These are phyloP conservation scores for Boletus huronensis DNA, from an alignment of 768 basidiomycete species.

Conservation along the genomic window DNA sequence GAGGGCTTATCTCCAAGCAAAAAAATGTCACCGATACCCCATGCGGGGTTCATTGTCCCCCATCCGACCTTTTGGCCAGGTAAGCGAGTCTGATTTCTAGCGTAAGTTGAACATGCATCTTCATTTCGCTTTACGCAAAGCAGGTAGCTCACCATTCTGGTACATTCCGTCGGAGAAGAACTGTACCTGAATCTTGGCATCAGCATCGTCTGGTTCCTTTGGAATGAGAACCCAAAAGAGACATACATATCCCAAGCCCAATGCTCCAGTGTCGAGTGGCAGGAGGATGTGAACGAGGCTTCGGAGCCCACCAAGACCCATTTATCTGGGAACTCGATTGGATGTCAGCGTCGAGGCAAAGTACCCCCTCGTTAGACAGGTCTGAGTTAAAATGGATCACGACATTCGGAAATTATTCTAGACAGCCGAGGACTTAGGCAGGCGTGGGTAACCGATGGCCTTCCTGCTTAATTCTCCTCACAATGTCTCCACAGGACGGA, in stretches of 20 bases:
- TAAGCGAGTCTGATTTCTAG: not conserved
- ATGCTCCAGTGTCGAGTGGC: not conserved
- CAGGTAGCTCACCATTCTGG: not conserved
- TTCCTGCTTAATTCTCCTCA: constrained; percentile 7
- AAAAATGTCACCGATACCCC: not conserved
- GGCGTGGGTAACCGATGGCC: constrained; percentile 16
- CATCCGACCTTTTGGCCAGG: not conserved
- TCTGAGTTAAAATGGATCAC: not conserved
- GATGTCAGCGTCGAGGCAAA: not conserved
- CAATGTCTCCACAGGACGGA: constrained; percentile 5
- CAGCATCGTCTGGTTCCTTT: not conserved
- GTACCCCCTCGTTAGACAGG: not conserved
- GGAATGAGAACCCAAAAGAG: not conserved
- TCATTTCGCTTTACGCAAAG: not conserved
- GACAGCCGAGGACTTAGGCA: too few relatives aligned
- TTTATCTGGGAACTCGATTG: not conserved
- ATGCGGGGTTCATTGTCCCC: not conserved
- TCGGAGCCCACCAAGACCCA: too few relatives aligned
- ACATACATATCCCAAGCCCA: not conserved
- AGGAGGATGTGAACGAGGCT: not conserved
- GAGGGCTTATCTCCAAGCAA: not conserved
- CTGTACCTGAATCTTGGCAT: not conserved
- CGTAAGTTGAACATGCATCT: too few relatives aligned
- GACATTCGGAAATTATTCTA: not conserved
- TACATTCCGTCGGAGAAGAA: too few relatives aligned